Evolutionary conservation across 2,329 filamentous ascomycete genomes (phyloP).

Genomic region (Curvularia lunata): DNA sequence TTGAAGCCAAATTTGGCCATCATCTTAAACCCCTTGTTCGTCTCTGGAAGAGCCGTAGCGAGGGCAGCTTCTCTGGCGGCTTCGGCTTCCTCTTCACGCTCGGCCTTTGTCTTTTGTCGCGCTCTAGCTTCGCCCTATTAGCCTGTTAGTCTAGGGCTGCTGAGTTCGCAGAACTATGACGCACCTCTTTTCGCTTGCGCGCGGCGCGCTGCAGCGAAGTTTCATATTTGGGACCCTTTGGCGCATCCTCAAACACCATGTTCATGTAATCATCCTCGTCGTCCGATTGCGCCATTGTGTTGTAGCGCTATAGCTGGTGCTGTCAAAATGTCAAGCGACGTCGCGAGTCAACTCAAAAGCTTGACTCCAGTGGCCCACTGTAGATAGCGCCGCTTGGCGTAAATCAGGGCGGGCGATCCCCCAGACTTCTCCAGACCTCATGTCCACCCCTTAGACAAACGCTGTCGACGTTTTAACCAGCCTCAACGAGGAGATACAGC

Average conservation of each 20-base stretch:
- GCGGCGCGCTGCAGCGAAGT: constrained; percentile 67
- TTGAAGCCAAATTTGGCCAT: constrained; percentile 96
- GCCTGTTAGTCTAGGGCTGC: constrained; percentile 19
- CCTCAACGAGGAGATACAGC: too few species aligned
- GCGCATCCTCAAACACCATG: constrained; percentile 80
- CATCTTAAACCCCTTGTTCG: constrained; percentile 91
- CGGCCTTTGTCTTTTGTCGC: constrained; percentile 74
- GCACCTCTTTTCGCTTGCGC: constrained; percentile 60
- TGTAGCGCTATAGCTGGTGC: not conserved
- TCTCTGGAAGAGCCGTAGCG: constrained; percentile 70
- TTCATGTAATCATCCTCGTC: constrained; percentile 97
- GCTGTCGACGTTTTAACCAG: too few species aligned
- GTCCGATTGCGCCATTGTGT: constrained; percentile 55
- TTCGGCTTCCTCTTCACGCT: constrained; percentile 76
- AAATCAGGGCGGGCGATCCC: constrained; percentile 19
- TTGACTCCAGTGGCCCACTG: constrained; percentile 19
- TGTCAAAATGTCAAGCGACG: constrained; percentile 2
- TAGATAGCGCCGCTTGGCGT: constrained; percentile 24
- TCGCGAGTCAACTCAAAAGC: constrained; percentile 16
- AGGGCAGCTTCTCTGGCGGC: constrained; percentile 77
- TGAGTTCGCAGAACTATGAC: constrained; percentile 2
- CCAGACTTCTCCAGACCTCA: constrained; percentile 13
- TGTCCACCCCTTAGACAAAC: too few species aligned
- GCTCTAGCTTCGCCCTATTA: constrained; percentile 39
- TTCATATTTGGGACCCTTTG: constrained; percentile 59